Evolutionary conservation across 2,329 filamentous ascomycete species (phyloP).

Genomic region (Phaeosphaeriaceae sp.): DNA sequence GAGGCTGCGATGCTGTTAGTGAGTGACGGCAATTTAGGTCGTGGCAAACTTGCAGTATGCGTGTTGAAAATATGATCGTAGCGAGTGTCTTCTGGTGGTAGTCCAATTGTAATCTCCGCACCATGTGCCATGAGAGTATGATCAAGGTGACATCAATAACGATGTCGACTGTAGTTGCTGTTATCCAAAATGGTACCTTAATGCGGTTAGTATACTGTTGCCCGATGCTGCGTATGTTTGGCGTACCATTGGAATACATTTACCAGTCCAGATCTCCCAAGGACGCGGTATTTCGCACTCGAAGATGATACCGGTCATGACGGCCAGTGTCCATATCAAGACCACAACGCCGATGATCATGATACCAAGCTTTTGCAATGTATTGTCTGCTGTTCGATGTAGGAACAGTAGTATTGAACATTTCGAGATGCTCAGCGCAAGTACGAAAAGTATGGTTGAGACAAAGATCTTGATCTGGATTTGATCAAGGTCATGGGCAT

Average conservation of each 20-base stretch:
- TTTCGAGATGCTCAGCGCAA: constrained; percentile 32
- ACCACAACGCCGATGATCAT: constrained; percentile 17
- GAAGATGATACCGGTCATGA: constrained; percentile 26
- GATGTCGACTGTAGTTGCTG: constrained; percentile 25
- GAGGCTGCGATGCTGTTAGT: constrained; percentile 20
- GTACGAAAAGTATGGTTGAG: constrained; percentile 30
- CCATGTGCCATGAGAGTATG: constrained; percentile 20
- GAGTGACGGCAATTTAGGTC: background rate
- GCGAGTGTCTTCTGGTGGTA: constrained; percentile 21
- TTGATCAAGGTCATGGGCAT: constrained; percentile 4
- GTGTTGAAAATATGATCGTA: constrained; percentile 26
- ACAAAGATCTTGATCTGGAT: constrained; percentile 30
- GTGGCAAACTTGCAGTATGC: constrained; percentile 23
- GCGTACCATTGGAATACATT: constrained; percentile 33
- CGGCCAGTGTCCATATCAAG: constrained; percentile 27
- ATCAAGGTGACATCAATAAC: constrained; percentile 25
- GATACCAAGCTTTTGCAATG: constrained; percentile 18
- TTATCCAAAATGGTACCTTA: constrained; percentile 28
- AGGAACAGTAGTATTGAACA: constrained; percentile 31
- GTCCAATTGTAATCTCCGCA: constrained; percentile 25
- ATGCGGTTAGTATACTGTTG: constrained; percentile 1
- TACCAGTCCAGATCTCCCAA: constrained; percentile 29
- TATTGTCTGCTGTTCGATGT: constrained; percentile 19
- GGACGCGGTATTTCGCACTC: constrained; percentile 34
- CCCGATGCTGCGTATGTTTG: background rate